These are phyloP conservation scores for Acer negundo DNA, from an alignment of 345 rosid species.

Conservation along the genomic window DNA sequence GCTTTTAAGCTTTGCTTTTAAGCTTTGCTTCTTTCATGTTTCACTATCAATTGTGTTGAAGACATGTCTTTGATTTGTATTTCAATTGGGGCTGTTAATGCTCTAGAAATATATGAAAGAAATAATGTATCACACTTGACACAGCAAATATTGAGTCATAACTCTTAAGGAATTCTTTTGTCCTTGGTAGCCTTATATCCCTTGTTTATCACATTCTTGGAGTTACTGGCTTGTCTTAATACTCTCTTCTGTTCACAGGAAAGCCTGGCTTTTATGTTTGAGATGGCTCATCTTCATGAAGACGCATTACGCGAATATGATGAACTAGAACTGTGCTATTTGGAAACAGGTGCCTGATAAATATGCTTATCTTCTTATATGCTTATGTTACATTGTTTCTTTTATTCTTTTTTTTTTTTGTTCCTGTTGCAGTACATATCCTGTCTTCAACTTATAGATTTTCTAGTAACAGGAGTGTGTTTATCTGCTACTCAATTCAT, in stretches of 20 bases:
- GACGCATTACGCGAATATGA: conserved; percentile 98
- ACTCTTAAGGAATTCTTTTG: conserved; percentile 16
- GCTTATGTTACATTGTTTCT: background rate
- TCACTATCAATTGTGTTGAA: conserved; percentile 14
- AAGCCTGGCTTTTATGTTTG: conserved; percentile 98
- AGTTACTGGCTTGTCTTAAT: conserved; percentile 17
- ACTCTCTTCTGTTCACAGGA: conserved; percentile 55
- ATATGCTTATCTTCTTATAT: conserved; percentile 15
- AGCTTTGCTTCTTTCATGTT: background rate
- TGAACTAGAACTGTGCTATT: conserved; percentile 90
- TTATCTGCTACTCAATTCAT: background rate
- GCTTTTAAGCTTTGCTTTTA: background rate
- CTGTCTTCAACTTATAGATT: background rate
- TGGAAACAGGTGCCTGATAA: conserved; percentile 73
- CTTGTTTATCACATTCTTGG: conserved; percentile 21
- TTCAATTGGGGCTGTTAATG: background rate
- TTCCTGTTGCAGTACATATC: background rate
- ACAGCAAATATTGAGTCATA: background rate
- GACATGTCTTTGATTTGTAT: conserved; percentile 12
- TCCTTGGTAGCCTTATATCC: conserved; percentile 15
- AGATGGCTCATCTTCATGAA: conserved; percentile 94
- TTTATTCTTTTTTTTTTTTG: background rate
- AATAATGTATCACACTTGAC: background rate
- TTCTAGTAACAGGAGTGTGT: background rate
- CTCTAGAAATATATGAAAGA: conserved; percentile 11